These are phyloP conservation scores for Grifola frondosa DNA, from an alignment of 1,284 basidiomycete genomes.

Conservation along the genomic window DNA sequence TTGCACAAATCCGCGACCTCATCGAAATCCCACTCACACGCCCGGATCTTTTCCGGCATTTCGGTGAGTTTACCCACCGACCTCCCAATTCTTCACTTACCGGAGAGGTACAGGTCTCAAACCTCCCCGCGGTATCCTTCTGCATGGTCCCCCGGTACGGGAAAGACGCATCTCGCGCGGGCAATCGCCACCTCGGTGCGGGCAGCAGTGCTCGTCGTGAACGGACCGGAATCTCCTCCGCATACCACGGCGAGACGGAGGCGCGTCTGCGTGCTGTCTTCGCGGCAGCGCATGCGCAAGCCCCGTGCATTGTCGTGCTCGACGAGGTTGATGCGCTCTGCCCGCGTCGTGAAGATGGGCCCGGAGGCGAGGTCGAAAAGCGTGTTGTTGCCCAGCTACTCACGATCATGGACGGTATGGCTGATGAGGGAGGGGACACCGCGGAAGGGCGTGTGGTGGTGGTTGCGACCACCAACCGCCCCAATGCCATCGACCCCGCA, in stretches of 20 bases:
- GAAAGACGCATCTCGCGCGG: slow-evolving; percentile 91
- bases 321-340: slow-evolving; percentile 97
- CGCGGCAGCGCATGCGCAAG: slow-evolving; percentile 75
- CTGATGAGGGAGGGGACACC: slow-evolving; percentile 44
- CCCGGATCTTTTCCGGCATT: slow-evolving; percentile 87
- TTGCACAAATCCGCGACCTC: slow-evolving; percentile 88
- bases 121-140: slow-evolving; percentile 85
- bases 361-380: slow-evolving; percentile 92
- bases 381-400: slow-evolving; percentile 94
- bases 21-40: slow-evolving; percentile 91
- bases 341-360: slow-evolving; percentile 84
- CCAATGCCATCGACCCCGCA: slow-evolving; percentile 97
- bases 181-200: slow-evolving; percentile 83
- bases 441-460: slow-evolving; percentile 76
- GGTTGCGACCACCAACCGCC: slow-evolving; percentile 96
- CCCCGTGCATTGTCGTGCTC: slow-evolving; percentile 91
- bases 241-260: slow-evolving; percentile 97
- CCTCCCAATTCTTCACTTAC: background rate
- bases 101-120: slow-evolving; percentile 60
- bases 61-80: slow-evolving; percentile 53
- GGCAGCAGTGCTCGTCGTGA: slow-evolving; percentile 84
- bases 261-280: slow-evolving; percentile 89
- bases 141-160: slow-evolving; percentile 92
- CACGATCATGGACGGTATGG: slow-evolving; percentile 95
- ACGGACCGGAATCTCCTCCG: slow-evolving; percentile 93